Evolutionary conservation across 2,329 filamentous ascomycete species (phyloP).

Genomic region (Hansfordia pulvinata): DNA sequence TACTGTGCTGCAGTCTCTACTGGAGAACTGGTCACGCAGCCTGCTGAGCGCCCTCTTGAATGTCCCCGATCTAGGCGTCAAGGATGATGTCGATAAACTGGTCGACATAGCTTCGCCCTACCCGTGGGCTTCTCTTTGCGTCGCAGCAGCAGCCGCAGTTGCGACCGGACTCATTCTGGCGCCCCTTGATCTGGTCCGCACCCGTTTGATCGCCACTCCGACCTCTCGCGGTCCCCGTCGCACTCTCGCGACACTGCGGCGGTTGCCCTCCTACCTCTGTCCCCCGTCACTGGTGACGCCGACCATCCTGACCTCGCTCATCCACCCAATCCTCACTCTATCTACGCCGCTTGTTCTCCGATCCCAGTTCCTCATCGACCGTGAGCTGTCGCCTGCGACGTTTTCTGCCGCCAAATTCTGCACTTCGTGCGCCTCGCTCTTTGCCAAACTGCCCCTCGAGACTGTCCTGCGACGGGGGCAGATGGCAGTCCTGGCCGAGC

Average conservation of each 20-base stretch:
- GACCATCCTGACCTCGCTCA: constrained; percentile 73
- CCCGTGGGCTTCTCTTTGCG: constrained; percentile 66
- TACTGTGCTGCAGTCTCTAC: constrained; percentile 67
- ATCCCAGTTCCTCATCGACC: constrained; percentile 73
- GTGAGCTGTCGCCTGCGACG: constrained; percentile 62
- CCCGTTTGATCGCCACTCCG: constrained; percentile 74
- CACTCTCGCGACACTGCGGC: constrained; percentile 63
- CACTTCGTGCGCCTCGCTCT: constrained; percentile 65
- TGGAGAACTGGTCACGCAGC: constrained; percentile 87
- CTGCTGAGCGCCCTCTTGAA: constrained; percentile 84
- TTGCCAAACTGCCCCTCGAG: constrained; percentile 80
- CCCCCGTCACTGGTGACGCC: constrained; percentile 59
- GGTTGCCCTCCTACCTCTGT: constrained; percentile 66
- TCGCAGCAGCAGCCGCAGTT: constrained; percentile 50
- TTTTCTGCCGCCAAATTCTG: constrained; percentile 77
- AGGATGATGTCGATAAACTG: constrained; percentile 65
- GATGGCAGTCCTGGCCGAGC: constrained; percentile 52
- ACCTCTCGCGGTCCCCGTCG: constrained; percentile 62
- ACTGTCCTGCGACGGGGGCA: constrained; percentile 85
- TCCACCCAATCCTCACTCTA: constrained; percentile 72
- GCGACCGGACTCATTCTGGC: constrained; percentile 70
- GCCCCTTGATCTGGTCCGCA: constrained; percentile 82
- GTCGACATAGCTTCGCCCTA: constrained; percentile 62
- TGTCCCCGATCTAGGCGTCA: constrained; percentile 69
- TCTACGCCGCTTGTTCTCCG: constrained; percentile 77